Evolutionary conservation across 2,329 filamentous ascomycete genomes (phyloP).

Genomic region (Colletotrichum trifolii): DNA sequence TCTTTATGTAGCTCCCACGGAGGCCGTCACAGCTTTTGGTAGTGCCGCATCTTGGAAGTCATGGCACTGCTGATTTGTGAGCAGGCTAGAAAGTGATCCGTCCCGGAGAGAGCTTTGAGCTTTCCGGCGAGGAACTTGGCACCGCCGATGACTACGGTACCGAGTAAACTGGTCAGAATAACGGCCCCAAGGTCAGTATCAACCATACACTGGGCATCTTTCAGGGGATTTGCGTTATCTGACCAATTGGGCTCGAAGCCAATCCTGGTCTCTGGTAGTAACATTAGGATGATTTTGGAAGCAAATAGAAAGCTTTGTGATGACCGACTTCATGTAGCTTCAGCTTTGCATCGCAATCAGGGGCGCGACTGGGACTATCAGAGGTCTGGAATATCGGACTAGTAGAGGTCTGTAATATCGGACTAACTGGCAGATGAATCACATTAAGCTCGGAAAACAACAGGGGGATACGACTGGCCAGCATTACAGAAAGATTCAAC

Average conservation of each 20-base stretch:
- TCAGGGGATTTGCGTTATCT: conserved; percentile 8
- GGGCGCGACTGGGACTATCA: neutral
- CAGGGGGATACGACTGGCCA: neutral
- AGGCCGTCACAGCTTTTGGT: conserved; percentile 11
- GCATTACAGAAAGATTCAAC: neutral
- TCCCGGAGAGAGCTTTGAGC: neutral
- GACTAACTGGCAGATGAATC: neutral
- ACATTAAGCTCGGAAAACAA: neutral
- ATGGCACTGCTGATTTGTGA: conserved; percentile 8
- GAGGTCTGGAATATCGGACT: neutral
- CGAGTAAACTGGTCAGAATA: conserved; percentile 4
- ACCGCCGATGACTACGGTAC: neutral
- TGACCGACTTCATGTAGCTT: conserved; percentile 15
- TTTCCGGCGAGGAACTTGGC: conserved; percentile 1
- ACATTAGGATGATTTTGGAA: conserved; percentile 20
- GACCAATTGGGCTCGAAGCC: conserved; percentile 22
- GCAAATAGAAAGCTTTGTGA: conserved; percentile 20
- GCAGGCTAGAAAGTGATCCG: conserved; percentile 13
- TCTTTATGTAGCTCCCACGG: neutral
- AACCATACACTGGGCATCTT: conserved; percentile 17
- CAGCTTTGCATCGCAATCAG: neutral
- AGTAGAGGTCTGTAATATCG: neutral
- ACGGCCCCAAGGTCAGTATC: conserved; percentile 14
- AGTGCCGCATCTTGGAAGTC: conserved; percentile 12
- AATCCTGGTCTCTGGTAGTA: conserved; percentile 17